Percentiles rank a stretch among this genome's conserved stretches.
Evolutionary conservation across 169 alveolate species (phyloP).

Genomic region (Cryptosporidium parvum): DNA sequence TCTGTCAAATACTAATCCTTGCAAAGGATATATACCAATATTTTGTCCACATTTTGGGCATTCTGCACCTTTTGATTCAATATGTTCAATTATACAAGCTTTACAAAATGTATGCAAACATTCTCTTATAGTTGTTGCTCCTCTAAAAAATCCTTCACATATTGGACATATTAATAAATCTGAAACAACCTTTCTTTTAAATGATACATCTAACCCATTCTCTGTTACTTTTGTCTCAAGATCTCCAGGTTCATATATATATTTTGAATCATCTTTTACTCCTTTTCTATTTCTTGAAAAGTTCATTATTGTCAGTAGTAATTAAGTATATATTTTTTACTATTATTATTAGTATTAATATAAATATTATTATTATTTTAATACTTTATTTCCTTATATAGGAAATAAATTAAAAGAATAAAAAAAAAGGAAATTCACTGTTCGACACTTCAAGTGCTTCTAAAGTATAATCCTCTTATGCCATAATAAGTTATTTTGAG

Average conservation of each 20-base stretch:
- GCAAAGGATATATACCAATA: conserved; percentile 54
- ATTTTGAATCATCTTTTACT: neutral
- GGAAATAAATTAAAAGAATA: neutral
- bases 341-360: too few species aligned
- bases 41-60: conserved; percentile 79
- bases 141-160: conserved; percentile 81
- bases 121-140: conserved; percentile 81
- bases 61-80: conserved; percentile 74
- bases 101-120: conserved; percentile 83
- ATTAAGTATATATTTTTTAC: too few species aligned
- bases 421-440: too few species aligned
- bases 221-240: conserved; percentile 65
- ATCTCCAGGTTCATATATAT: conserved; percentile 63
- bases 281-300: conserved; percentile 26
- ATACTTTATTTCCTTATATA: too few species aligned
- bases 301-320: neutral
- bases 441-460: neutral
- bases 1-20: conserved; percentile 77
- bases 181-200: conserved; percentile 63
- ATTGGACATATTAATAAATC: conserved; percentile 79
- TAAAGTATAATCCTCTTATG: neutral
- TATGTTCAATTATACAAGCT: conserved; percentile 76
- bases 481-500: too few species aligned
- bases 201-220: conserved; percentile 77
- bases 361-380: too few species aligned